Percentiles rank a stretch among this genome's conserved stretches.
Evolutionary conservation across 2,329 filamentous ascomycete species (phyloP).

Genomic region (Fusarium keratoplasticum): DNA sequence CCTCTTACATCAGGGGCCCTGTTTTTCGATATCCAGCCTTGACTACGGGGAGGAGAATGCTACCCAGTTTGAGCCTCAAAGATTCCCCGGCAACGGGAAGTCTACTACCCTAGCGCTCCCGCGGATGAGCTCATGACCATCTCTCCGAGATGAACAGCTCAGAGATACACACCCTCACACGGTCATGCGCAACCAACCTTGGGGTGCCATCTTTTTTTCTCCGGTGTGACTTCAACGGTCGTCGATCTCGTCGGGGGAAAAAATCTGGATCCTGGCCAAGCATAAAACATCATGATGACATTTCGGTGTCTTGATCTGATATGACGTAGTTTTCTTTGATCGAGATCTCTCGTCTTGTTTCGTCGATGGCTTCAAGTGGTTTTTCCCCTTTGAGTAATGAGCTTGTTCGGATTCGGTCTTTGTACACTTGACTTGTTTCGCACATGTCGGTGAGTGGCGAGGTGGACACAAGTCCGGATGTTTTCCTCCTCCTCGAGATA

Average conservation of each 20-base stretch:
- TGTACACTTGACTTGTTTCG: neutral
- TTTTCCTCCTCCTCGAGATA: constrained; percentile 29
- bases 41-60: neutral
- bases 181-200: neutral
- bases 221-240: constrained; percentile 15
- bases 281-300: constrained; percentile 20
- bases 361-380: constrained; percentile 8
- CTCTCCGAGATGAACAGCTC: constrained; percentile 20
- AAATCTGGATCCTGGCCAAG: constrained; percentile 1
- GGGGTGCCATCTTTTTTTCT: neutral
- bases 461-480: constrained; percentile 10
- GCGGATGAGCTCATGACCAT: constrained; percentile 1
- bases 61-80: constrained; percentile 17
- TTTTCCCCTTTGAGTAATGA: constrained; percentile 8
- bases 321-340: constrained; percentile 34
- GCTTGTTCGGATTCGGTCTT: neutral
- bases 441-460: constrained; percentile 6
- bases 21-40: neutral
- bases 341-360: constrained; percentile 17
- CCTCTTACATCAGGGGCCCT: neutral
- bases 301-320: constrained; percentile 14
- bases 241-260: constrained; percentile 10
- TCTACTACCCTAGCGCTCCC: constrained; percentile 32
- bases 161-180: constrained; percentile 13
- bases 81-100: constrained; percentile 4